Base-by-base conservation (phyloP, 345 rosid genomes). In the Ceriops zippeliana region DNA sequence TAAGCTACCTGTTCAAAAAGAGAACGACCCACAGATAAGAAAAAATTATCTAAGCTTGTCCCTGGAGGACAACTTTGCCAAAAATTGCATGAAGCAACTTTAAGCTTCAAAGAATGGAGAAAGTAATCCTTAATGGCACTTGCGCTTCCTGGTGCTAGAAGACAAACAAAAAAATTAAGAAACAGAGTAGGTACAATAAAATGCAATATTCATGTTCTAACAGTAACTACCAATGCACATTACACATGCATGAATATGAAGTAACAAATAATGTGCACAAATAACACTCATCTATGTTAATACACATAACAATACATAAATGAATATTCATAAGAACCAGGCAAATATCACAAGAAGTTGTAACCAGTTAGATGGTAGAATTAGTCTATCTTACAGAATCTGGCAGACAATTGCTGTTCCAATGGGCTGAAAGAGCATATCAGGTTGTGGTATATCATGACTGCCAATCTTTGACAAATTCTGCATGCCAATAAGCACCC, bases 1-100 rank as follows among this genome's bases (percentile, higher is more conserved):
- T 66, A 67, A 56, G 22, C 46, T 75, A 93, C 98, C 95, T 89
- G 92, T 54, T 79, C 83, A 70, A 91, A 79, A 70, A 87, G 86
- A 30, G 81, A 72, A 42, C 88, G 83, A 56, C 93, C 90, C 75
- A 74, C 67, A 67, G 85, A 75, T 61, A 86, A 62, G 66, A 93
- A 80, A 85, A 80, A 83, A 61, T 58, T 74, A 71, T 77, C 72
- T 37, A 76, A 57, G 46, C 75, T 74, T 66, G 73, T 78, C 71
- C 63, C 74, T 27, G 83, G 52, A 16, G 62, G 65, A 51, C 84
- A 72, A 63, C 80, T 77, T 82, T 76, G 78, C 93, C 92, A 93
- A 34, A 93, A 74, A 68, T 72, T 57, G 42, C 68, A 70, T 47
- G 96, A 85, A 70, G 92, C 83, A 59, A 71, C 83, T 77, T 78